Evolutionary conservation across 768 basidiomycete genomes (phyloP), one percentile per base, ranked within the genome.

Genomic region (Paxillus involutus): DNA sequence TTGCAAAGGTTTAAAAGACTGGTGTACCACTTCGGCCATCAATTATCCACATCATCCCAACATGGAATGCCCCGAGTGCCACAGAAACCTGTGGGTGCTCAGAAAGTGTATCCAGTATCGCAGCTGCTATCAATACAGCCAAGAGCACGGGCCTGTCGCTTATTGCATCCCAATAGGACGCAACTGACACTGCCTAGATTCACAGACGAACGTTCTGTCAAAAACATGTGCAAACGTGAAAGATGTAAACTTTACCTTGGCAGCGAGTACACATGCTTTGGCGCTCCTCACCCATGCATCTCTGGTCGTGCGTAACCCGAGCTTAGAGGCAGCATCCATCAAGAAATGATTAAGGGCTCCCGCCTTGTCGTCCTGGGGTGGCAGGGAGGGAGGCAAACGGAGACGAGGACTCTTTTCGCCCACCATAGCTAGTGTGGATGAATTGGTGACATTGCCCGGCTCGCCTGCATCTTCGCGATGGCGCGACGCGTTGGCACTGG

Each of bases 41-140:
- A 2, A 62, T 39, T 6, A 45, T 2, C 63, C 59, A 59, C 55
- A 76, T 51, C 39, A 64, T 51, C 33, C 51, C 69, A 6, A 77
- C 29, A 62, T 83, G 81, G n/a, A 75, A 51, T 21, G 70, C 21
- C 0, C 71, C 75, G 14, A 83, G 66, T 32, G 73, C 53, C 1
- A 75, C 37, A 0, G 79, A 77, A 14, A 71, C 59, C 47, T 58
- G 51, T 10, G 78, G 55, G 19, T 63, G 66, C 44, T 80, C 78
- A 24, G 74, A 75, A 65, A 77, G 68, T 12, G 76, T 79, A 66
- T 83, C 82, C 19, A 69, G 52, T 26, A 81, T 60, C 2, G 79
- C 79, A 2, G 77, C 70, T 1, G 61, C 56, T 8, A 72, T 64
- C 37, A 77, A 63, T 13, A 62, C 49, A 0, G 53, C 66, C 49